Evolutionary conservation across 257 asterid species (phyloP).

Genomic region (Gentiana straminea): DNA sequence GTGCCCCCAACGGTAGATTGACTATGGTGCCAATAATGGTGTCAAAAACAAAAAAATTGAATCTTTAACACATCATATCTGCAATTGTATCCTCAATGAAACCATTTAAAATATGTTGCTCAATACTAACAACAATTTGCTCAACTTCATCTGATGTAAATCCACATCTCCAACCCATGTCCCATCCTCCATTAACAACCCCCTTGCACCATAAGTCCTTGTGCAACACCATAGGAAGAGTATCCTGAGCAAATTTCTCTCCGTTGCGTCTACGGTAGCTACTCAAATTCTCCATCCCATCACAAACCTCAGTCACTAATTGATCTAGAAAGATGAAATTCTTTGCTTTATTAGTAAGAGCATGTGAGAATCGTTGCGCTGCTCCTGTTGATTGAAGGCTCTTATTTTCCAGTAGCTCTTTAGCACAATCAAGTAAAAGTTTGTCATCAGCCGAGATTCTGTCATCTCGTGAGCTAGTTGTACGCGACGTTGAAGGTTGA

Average conservation of each 20-base stretch:
- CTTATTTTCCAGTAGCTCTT: conserved; percentile 22
- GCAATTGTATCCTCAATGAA: conserved; percentile 17
- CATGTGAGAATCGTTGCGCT: conserved; percentile 3
- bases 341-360: conserved; percentile 3
- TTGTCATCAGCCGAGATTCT: conserved; percentile 7
- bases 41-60: too few species aligned
- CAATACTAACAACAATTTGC: conserved; percentile 19
- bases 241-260: conserved; percentile 10
- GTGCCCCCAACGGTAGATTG: too few species aligned
- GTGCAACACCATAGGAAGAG: conserved; percentile 11
- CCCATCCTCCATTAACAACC: conserved; percentile 20
- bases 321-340: conserved; percentile 13
- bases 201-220: conserved; percentile 26
- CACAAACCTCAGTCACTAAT: conserved; percentile 24
- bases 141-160: conserved; percentile 23
- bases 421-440: conserved; percentile 22
- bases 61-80: conserved; percentile 9
- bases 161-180: conserved; percentile 29
- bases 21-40: too few species aligned
- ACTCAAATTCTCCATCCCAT: conserved; percentile 18
- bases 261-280: conserved; percentile 6
- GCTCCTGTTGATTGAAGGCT: conserved; percentile 10
- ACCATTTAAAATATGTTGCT: conserved; percentile 18
- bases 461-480: neutral
- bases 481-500: conserved; percentile 6